These are phyloP conservation scores for Allomyces arbusculus DNA, from an alignment of 192 early-diverging fungal genomes.

Conservation along the genomic window DNA sequence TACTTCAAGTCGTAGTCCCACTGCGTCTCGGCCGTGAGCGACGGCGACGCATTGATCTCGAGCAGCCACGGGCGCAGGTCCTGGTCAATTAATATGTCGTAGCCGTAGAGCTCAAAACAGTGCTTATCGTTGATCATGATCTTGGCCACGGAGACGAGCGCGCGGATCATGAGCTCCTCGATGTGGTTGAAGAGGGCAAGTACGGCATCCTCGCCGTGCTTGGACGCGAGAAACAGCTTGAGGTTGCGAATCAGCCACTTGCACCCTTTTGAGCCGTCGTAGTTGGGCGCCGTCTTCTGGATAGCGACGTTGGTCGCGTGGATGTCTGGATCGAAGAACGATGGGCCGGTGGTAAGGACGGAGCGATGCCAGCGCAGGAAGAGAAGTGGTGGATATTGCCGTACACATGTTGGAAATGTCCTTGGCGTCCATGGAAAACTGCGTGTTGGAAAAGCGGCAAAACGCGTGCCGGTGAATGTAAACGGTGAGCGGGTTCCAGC, in stretches of 20 bases:
- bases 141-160: constrained; percentile 36
- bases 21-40: constrained; percentile 36
- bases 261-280: constrained; percentile 31
- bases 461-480: constrained; percentile 44
- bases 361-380: not conserved
- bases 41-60: constrained; percentile 40
- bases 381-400: not conserved
- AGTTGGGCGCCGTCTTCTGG: constrained; percentile 36
- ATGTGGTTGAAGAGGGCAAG: constrained; percentile 35
- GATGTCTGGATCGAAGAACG: constrained; percentile 13
- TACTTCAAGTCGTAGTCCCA: constrained; percentile 42
- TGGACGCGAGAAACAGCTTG: constrained; percentile 24
- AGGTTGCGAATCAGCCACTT: constrained; percentile 40
- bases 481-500: constrained; percentile 32
- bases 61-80: constrained; percentile 39
- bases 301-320: constrained; percentile 46
- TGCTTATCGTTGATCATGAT: constrained; percentile 52
- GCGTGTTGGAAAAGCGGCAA: constrained; percentile 37
- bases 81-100: constrained; percentile 37
- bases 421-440: constrained; percentile 40
- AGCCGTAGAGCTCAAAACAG: constrained; percentile 43
- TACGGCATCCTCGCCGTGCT: constrained; percentile 24
- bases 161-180: constrained; percentile 34
- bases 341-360: too few relatives aligned
- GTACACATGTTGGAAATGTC: constrained; percentile 39